Conservation (phyloP, 768 basidiomycete genomes). For the Psilocybe cubensis region DNA sequence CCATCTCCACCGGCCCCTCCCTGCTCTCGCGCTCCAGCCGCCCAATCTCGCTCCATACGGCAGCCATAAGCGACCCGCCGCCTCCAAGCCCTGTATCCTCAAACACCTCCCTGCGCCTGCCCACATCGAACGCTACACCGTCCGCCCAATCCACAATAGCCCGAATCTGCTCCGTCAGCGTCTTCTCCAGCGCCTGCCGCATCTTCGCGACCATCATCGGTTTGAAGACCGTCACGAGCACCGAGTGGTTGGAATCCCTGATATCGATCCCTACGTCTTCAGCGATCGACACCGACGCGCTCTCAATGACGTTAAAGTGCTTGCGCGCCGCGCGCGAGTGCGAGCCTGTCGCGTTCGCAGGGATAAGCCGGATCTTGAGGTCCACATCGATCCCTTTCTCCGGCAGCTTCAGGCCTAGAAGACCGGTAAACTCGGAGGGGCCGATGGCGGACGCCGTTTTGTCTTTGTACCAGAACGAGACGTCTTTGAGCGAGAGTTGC, state of each 20-base stretch:
- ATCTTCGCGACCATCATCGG: slow-evolving; percentile 61
- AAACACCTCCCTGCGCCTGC: slow-evolving; percentile 63
- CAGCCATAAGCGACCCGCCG: slow-evolving; percentile 55
- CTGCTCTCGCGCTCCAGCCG: slow-evolving; percentile 45
- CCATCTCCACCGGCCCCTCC: slow-evolving; percentile 38
- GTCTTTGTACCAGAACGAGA: slow-evolving; percentile 79
- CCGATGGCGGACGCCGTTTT: slow-evolving; percentile 52
- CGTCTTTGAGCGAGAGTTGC: slow-evolving; percentile 62
- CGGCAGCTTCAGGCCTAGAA: slow-evolving; percentile 64
- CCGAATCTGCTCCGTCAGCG: slow-evolving; percentile 59
- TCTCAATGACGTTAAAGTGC: slow-evolving; percentile 64
- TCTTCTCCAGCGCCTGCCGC: slow-evolving; percentile 60
- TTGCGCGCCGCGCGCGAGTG: slow-evolving; percentile 42
- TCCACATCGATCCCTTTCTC: slow-evolving; percentile 72
- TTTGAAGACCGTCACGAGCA: slow-evolving; percentile 64
- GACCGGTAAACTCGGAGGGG: slow-evolving; percentile 62
- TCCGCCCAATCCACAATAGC: slow-evolving; percentile 56
- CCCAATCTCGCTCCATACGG: slow-evolving; percentile 73
- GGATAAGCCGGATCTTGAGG: slow-evolving; percentile 65
- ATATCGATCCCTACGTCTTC: slow-evolving; percentile 60
- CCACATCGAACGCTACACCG: slow-evolving; percentile 60
- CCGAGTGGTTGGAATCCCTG: slow-evolving; percentile 63
- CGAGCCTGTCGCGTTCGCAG: slow-evolving; percentile 46
- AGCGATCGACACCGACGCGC: slow-evolving; percentile 36
- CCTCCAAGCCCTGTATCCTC: slow-evolving; percentile 60